phyloP scores from a whole-genome alignment of 306 rosid genomes.

The Lablab purpureus region DNA sequence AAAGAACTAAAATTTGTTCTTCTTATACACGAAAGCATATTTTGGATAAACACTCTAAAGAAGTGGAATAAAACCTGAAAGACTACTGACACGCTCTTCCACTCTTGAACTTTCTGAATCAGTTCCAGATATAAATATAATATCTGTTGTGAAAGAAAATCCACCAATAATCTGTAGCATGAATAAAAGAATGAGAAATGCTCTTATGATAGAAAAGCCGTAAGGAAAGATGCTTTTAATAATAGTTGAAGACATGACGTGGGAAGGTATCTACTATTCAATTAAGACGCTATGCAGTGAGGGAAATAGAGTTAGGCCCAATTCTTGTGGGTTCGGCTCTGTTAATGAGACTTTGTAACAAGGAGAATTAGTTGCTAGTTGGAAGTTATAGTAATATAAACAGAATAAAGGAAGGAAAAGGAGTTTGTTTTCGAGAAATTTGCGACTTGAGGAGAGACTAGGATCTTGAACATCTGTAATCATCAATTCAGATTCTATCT shows the following conservation, averaged over 20 bases:
- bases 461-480: neutral
- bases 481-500: neutral
- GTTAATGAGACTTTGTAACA: neutral
- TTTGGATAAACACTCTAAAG: constrained; percentile 7
- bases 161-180: constrained; percentile 74
- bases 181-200: constrained; percentile 28
- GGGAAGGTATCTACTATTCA: neutral
- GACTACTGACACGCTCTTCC: constrained; percentile 70
- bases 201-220: constrained; percentile 25
- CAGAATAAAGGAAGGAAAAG: neutral
- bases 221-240: constrained; percentile 28
- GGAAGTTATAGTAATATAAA: neutral
- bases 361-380: neutral
- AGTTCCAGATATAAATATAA: constrained; percentile 76
- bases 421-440: neutral
- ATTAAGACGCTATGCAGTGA: neutral
- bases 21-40: constrained; percentile 37
- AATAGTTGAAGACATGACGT: neutral
- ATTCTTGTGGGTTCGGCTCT: neutral
- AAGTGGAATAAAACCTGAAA: constrained; percentile 70
- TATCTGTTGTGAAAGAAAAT: constrained; percentile 75
- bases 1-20: constrained; percentile 13
- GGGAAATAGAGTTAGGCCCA: neutral
- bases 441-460: neutral
- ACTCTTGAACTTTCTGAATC: constrained; percentile 60